Base-by-base conservation (phyloP, 768 basidiomycete species). In the Trametes maxima region DNA sequence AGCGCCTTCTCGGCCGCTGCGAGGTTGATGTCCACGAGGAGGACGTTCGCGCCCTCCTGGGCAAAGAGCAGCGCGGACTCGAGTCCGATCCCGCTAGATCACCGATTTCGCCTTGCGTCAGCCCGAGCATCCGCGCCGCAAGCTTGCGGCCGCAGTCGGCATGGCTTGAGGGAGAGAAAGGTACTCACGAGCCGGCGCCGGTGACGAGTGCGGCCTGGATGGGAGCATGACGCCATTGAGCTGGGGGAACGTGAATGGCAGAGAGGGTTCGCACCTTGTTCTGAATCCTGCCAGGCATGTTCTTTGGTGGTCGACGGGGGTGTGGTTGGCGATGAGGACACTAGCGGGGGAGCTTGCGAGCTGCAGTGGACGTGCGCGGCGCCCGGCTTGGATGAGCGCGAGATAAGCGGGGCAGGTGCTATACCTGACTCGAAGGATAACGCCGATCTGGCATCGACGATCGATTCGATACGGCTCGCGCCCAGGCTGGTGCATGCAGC, bases 61-160 rank as follows among this genome's bases (percentile, higher is more conserved):
- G 96, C 96, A 73, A 99, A 99, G 47, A 98, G 83, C 62, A 98
- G 81, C n/a, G 94, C 87, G 0, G 95, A 90, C 77, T 99, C 95
- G 49, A 98, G 84, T 25, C 97, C 97, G 73, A 99, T 97, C 0
- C 97, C 97, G 57, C 95, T 98, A 74, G 44, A 62, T 61, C 28
- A 14, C 39, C n/a, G 43, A 37, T 24, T 42, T 36, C 17, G 3
- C 39, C 39, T 13, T 40, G 12, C 12, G 39, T n/a, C 12, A 40
- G 14, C 12, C 24, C 22, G 22, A 36, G 4, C 19, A 43, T 33
- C 4, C 28, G 8, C 28, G 28, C 28, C 8, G 28, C 28, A 33
- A 33, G 28, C 28, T 33, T 33, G 28, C 28, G n/a, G n/a, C n/a
- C n/a, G 28, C 28, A 33, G 8, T 8, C 3, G 8, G 28, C 28